Percentiles rank a stretch among this genome's conserved stretches.
Conservation (phyloP, 306 rosid genomes). For the Comarum palustre region DNA sequence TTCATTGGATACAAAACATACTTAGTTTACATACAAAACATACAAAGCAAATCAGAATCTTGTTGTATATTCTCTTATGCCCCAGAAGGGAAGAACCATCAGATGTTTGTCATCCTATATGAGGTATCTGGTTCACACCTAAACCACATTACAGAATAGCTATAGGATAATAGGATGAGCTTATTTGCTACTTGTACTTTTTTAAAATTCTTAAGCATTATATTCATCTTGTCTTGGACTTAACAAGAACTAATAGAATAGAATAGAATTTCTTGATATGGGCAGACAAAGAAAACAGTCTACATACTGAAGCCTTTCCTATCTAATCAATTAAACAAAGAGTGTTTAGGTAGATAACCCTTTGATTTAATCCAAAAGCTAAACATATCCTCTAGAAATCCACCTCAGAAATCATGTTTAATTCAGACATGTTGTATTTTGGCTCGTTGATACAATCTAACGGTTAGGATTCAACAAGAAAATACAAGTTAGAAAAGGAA, state of each 20-base stretch:
- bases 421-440: no score
- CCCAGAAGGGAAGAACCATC: not conserved
- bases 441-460: no score
- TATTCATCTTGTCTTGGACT: not conserved
- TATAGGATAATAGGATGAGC: no score
- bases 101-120: not conserved
- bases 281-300: not conserved
- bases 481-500: no score
- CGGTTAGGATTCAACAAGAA: no score
- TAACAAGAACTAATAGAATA: not conserved
- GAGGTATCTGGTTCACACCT: not conserved
- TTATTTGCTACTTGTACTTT: not conserved
- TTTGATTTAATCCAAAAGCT: no score
- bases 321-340: no score
- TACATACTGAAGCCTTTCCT: no score
- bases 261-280: not conserved
- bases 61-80: not conserved
- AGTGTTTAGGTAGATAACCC: no score
- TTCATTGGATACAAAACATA: not conserved
- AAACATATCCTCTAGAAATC: no score
- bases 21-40: not conserved
- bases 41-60: not conserved
- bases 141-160: not conserved
- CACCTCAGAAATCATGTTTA: no score
- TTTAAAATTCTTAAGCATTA: not conserved